Conservation (phyloP, 2,329 filamentous ascomycete genomes). For the Pseudocercospora macadamiae region DNA sequence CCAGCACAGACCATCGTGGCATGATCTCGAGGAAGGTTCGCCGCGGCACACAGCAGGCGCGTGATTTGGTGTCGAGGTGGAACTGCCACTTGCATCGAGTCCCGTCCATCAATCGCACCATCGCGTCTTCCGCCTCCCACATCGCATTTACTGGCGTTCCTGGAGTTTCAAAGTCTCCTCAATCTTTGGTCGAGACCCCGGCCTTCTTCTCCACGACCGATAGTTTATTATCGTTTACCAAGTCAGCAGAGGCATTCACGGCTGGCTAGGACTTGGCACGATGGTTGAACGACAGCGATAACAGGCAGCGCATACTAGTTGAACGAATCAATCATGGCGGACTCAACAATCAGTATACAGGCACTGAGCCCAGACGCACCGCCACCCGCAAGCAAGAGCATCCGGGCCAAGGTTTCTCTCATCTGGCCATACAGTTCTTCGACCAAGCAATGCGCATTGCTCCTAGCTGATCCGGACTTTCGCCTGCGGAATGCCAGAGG, state of each 20-base stretch:
- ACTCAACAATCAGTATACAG: neutral
- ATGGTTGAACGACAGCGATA: neutral
- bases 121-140: neutral
- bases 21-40: neutral
- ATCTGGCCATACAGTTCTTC: constrained; percentile 90
- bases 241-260: neutral
- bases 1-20: neutral
- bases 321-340: neutral
- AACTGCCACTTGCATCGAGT: neutral
- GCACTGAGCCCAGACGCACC: neutral
- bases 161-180: neutral
- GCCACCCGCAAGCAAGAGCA: constrained; percentile 32
- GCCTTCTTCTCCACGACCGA: neutral
- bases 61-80: neutral
- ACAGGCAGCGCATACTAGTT: neutral
- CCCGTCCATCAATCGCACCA: too few relatives aligned
- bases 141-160: neutral
- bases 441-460: constrained; percentile 71
- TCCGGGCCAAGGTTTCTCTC: constrained; percentile 78
- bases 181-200: neutral
- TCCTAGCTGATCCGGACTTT: constrained; percentile 83
- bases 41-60: constrained; percentile 1
- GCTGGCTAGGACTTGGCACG: neutral
- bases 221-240: neutral
- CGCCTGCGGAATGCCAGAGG: constrained; percentile 75